Conservation (phyloP, 2,329 filamentous ascomycete genomes). For the Delphinella strobiligena region DNA sequence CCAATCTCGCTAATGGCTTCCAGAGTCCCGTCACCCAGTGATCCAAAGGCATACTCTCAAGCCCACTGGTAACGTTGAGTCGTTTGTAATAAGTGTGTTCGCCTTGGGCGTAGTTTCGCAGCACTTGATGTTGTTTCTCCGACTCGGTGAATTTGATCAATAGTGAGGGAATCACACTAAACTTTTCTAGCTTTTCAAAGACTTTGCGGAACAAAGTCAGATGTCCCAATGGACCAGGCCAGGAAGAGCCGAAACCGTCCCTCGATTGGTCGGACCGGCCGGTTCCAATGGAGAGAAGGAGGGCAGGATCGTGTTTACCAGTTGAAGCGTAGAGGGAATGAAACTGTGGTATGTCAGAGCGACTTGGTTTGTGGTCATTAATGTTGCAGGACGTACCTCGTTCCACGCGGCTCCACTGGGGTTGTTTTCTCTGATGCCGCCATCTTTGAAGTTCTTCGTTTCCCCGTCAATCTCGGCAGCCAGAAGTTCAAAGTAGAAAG, state of each 20-base stretch:
- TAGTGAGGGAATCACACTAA: constrained; percentile 37
- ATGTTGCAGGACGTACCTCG: constrained; percentile 20
- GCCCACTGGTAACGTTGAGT: constrained; percentile 33
- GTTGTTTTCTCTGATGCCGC: constrained; percentile 33
- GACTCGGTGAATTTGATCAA: constrained; percentile 41
- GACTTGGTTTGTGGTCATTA: constrained; percentile 37
- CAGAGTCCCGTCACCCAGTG: constrained; percentile 33
- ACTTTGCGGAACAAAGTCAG: constrained; percentile 29
- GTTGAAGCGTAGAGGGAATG: constrained; percentile 28
- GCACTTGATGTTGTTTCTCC: constrained; percentile 34
- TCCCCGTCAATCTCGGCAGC: constrained; percentile 30
- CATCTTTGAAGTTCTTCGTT: constrained; percentile 27
- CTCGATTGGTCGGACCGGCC: constrained; percentile 30
- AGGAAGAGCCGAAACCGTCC: constrained; percentile 35
- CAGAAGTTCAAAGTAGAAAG: constrained; percentile 30
- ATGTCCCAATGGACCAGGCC: constrained; percentile 33
- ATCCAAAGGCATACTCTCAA: constrained; percentile 34
- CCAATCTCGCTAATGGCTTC: constrained; percentile 9
- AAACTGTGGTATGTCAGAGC: constrained; percentile 36
- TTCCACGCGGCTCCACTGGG: constrained; percentile 29
- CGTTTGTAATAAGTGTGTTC: constrained; percentile 41
- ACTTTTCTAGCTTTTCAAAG: constrained; percentile 27
- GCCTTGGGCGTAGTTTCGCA: constrained; percentile 33
- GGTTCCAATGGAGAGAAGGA: constrained; percentile 35
- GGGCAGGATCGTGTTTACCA: constrained; percentile 25